phyloP scores from a whole-genome alignment of 2,329 filamentous ascomycete genomes.

The Stachybotrys elegans region DNA sequence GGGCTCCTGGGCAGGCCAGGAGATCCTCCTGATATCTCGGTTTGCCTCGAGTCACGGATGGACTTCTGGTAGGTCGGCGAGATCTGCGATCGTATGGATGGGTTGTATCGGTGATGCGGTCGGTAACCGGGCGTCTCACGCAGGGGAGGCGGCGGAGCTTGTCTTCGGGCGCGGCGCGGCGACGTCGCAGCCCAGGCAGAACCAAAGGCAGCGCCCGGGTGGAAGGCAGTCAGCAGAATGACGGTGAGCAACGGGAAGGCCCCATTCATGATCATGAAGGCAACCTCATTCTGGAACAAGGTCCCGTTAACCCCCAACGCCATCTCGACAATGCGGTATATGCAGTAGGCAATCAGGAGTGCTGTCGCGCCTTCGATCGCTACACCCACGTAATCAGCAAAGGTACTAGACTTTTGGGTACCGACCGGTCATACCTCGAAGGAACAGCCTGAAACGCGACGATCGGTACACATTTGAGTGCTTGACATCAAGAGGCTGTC shows the following conservation, averaged over 20 bases:
- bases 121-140: constrained; percentile 14
- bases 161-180: constrained; percentile 17
- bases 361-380: constrained; percentile 30
- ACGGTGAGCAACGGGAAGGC: constrained; percentile 31
- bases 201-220: constrained; percentile 34
- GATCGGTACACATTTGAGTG: constrained; percentile 36
- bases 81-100: constrained; percentile 24
- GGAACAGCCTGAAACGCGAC: constrained; percentile 34
- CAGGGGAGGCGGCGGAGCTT: constrained; percentile 13
- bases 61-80: constrained; percentile 19
- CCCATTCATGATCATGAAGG: constrained; percentile 35
- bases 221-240: constrained; percentile 28
- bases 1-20: constrained; percentile 23
- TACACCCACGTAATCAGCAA: constrained; percentile 15
- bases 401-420: neutral
- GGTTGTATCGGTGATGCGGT: constrained; percentile 27
- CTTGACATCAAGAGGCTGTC: constrained; percentile 31
- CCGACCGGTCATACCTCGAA: constrained; percentile 32
- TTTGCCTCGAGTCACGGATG: constrained; percentile 12
- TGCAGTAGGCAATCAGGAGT: constrained; percentile 35
- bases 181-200: constrained; percentile 34
- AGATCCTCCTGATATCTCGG: constrained; percentile 18
- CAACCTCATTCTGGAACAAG: constrained; percentile 32
- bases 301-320: constrained; percentile 25
- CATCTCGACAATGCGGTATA: constrained; percentile 35